A percentile compares a stretch with the other conserved stretches of the same genome.
These are phyloP conservation scores for Pythium monospermum DNA, from an alignment of 352 stramenopile species.

Conservation along the genomic window DNA sequence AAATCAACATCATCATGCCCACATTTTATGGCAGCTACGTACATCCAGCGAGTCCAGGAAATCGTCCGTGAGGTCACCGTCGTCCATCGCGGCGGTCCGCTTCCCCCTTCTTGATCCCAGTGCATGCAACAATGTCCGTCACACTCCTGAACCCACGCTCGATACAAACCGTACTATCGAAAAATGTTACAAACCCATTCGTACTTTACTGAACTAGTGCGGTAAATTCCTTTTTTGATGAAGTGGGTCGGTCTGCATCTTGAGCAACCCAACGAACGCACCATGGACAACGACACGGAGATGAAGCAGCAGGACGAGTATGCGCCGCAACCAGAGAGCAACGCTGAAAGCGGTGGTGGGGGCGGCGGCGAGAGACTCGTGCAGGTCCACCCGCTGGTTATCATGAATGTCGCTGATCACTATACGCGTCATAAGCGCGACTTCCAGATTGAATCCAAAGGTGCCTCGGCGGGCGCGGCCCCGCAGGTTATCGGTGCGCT, in stretches of 20 bases:
- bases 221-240: background rate
- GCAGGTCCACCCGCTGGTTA: slow-evolving; percentile 83
- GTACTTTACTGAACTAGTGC: slow-evolving; percentile 5
- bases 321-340: slow-evolving; percentile 19
- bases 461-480: slow-evolving; percentile 30
- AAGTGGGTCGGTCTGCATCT: slow-evolving; percentile 1
- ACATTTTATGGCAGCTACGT: slow-evolving; percentile 20
- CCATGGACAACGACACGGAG: slow-evolving; percentile 51
- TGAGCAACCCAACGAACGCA: slow-evolving; percentile 12
- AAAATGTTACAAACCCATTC: too few species aligned
- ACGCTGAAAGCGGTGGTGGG: slow-evolving; percentile 31
- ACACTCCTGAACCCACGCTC: background rate
- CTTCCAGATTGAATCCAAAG: slow-evolving; percentile 28
- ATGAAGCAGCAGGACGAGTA: slow-evolving; percentile 33
- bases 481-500: slow-evolving; percentile 84
- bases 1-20: slow-evolving; percentile 1
- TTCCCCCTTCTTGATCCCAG: background rate
- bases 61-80: slow-evolving; percentile 63
- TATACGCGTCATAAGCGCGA: slow-evolving; percentile 85
- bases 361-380: slow-evolving; percentile 62
- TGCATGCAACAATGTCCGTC: slow-evolving; percentile 18
- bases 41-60: slow-evolving; percentile 69
- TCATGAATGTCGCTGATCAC: slow-evolving; percentile 95
- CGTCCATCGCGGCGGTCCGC: slow-evolving; percentile 27
- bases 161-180: too few species aligned